Conservation (phyloP, 1,284 basidiomycete species). For the Golubevia pallescens region DNA sequence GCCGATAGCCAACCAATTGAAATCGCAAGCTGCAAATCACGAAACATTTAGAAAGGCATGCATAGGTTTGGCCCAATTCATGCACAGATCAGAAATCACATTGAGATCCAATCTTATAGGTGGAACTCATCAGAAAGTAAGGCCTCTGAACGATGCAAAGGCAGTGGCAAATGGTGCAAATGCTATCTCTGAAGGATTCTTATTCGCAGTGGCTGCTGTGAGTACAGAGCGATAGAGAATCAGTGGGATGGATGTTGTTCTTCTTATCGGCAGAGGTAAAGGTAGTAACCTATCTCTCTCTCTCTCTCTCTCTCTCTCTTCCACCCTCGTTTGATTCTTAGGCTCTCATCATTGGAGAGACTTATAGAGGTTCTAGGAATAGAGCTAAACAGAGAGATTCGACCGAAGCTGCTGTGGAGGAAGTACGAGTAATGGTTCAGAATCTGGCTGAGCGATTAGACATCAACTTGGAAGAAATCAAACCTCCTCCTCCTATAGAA, state of each 20-base stretch:
- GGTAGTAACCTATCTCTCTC: no score
- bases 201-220: conserved; percentile 52
- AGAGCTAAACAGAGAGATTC: conserved; percentile 46
- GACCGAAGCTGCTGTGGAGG: conserved; percentile 40
- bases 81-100: conserved; percentile 55
- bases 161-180: conserved; percentile 24
- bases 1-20: conserved; percentile 59
- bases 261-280: no score
- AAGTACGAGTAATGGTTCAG: conserved; percentile 28
- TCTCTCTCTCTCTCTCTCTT: neutral
- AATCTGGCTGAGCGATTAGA: conserved; percentile 27
- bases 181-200: conserved; percentile 54
- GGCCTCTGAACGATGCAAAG: conserved; percentile 60
- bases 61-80: conserved; percentile 46
- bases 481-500: neutral
- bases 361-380: conserved; percentile 44
- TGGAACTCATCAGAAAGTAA: conserved; percentile 33
- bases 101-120: conserved; percentile 43
- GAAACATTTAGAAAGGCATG: conserved; percentile 50
- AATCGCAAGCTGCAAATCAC: conserved; percentile 52
- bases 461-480: conserved; percentile 21
- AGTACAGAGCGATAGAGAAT: no score
- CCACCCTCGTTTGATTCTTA: neutral
- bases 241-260: no score
- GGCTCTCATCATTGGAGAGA: conserved; percentile 53